Percentiles rank a stretch among this genome's conserved stretches.
These are phyloP conservation scores for Aspergillus kassunensis DNA, from an alignment of 495 filamentous ascomycete genomes.

Conservation along the genomic window DNA sequence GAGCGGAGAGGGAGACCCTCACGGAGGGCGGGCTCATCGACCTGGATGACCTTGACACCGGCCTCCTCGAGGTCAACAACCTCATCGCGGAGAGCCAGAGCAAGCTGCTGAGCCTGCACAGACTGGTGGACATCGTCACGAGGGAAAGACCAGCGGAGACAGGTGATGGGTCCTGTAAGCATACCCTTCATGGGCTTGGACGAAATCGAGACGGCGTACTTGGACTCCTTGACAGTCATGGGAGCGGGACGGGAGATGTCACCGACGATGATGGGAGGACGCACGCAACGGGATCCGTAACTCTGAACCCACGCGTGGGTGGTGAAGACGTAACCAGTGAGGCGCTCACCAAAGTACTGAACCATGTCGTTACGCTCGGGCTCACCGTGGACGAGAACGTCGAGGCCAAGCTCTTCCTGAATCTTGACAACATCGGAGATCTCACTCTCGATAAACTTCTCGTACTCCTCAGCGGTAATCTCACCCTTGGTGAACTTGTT, in stretches of 20 bases:
- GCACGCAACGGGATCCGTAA: conserved; percentile 96
- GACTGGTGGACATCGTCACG: conserved; percentile 99
- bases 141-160: conserved; percentile 98
- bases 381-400: conserved; percentile 97
- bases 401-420: conserved; percentile 94
- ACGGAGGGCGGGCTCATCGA: conserved; percentile 98
- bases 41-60: conserved; percentile 95
- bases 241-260: conserved; percentile 92
- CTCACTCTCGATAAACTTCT: conserved; percentile 97
- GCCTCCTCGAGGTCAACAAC: conserved; percentile 95
- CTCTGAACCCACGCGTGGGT: conserved; percentile 98
- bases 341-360: conserved; percentile 97
- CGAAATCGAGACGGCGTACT: conserved; percentile 92
- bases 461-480: conserved; percentile 86
- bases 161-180: conserved; percentile 98
- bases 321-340: conserved; percentile 97
- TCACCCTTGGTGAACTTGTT: conserved; percentile 99
- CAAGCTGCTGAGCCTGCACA: conserved; percentile 96
- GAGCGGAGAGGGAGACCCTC: conserved; percentile 95
- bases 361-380: conserved; percentile 99
- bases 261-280: conserved; percentile 96
- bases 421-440: conserved; percentile 89
- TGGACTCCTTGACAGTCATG: conserved; percentile 99
- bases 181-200: conserved; percentile 99
- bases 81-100: conserved; percentile 96